Percentiles rank a stretch among this genome's conserved stretches.
Conservation (phyloP, 129 eudicot species). For the carrot (Daucus carota) region DH1_v3.0 NC_030382.2:56003501-56004000, state of each 20-base stretch:
- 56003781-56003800: not conserved
- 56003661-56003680: slow-evolving; percentile 58
- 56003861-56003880: not conserved
- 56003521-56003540: slow-evolving; percentile 67
- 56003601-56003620: slow-evolving; percentile 92
- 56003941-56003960: slow-evolving; percentile 1
- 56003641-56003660: slow-evolving; percentile 12
- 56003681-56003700: slow-evolving; percentile 49
- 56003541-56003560: slow-evolving; percentile 55
- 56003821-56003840: not conserved
- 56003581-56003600: slow-evolving; percentile 74
- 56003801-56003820: not conserved
- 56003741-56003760: slow-evolving; percentile 25
- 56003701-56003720: slow-evolving; percentile 31
- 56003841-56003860: not conserved
- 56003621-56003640: slow-evolving; percentile 36
- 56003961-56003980: not conserved
- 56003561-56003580: slow-evolving; percentile 93
- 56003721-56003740: slow-evolving; percentile 25
- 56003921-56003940: slow-evolving; percentile 1
- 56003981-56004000: slow-evolving; percentile 7
- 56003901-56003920: not conserved
- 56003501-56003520: slow-evolving; percentile 53
- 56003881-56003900: not conserved
- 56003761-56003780: not conserved